Evolutionary conservation across 2,329 filamentous ascomycete genomes (phyloP).

Genomic region (Penicillium sp.): DNA sequence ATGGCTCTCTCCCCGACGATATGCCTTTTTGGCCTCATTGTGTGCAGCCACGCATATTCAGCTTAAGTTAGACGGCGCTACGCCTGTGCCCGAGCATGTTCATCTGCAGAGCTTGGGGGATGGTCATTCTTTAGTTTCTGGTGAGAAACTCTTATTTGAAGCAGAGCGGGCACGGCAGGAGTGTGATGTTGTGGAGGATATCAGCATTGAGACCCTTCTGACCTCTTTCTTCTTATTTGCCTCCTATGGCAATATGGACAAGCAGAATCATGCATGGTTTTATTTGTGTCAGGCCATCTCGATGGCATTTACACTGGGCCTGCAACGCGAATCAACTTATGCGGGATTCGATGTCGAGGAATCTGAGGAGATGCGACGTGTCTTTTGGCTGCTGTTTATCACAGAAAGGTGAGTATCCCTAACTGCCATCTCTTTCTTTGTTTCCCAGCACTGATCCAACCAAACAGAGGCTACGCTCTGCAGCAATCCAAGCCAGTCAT

Average conservation of each 20-base stretch:
- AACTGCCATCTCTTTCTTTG: background rate
- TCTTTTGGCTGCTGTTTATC: slow-evolving; percentile 70
- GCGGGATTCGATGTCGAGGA: slow-evolving; percentile 48
- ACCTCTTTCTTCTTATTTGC: slow-evolving; percentile 78
- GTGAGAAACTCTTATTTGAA: slow-evolving; percentile 64
- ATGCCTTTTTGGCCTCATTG: slow-evolving; percentile 41
- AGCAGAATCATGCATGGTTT: slow-evolving; percentile 74
- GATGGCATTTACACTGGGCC: slow-evolving; percentile 47
- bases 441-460: background rate
- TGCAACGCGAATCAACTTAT: slow-evolving; percentile 51
- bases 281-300: slow-evolving; percentile 73
- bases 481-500: slow-evolving; percentile 66
- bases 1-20: slow-evolving; percentile 35
- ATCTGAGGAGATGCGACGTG: slow-evolving; percentile 58
- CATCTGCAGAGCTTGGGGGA: slow-evolving; percentile 49
- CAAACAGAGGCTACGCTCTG: slow-evolving; percentile 61
- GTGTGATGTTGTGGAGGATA: slow-evolving; percentile 39
- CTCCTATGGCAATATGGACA: slow-evolving; percentile 65
- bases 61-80: slow-evolving; percentile 36
- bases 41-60: slow-evolving; percentile 46
- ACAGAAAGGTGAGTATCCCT: slow-evolving; percentile 57
- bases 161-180: slow-evolving; percentile 45
- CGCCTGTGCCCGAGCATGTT: slow-evolving; percentile 21
- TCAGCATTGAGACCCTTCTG: slow-evolving; percentile 45
- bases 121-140: slow-evolving; percentile 57